Evolutionary conservation across 2,329 filamentous ascomycete species (phyloP), one percentile per base, ranked within the genome.

Genomic region (Penicillium hesseltinei): DNA sequence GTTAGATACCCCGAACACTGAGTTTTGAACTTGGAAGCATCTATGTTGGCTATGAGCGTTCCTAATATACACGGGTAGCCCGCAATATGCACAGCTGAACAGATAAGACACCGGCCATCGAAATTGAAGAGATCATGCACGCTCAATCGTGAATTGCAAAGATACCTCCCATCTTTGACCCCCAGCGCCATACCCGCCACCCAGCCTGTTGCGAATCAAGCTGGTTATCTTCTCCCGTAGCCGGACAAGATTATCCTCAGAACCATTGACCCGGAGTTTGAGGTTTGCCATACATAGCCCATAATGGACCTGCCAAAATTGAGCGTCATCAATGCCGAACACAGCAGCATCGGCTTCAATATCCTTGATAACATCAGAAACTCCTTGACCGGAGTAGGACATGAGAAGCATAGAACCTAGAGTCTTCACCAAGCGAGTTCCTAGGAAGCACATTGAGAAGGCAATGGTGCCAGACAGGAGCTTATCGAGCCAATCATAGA

Each of bases 261-360:
- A 87, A 5, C 87, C 88, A 57, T 77, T 72, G 27, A 96, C 84
- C 58, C 87, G 84, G 21, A 99, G 76, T 73, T 91, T 95, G 64
- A 99, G 74, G 71, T 95, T 97, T 9, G 94, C 94, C 89, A 97
- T 96, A 70, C 92, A 96, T 40, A 97, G 81, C 2, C 93, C 92
- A 72, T 97, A 97, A 75, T 99, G 94, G 15, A 97, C 94, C 78
- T 99, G 94, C 94, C 94, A 99, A 75, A 99, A 96, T 71, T 92
- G 88, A 2, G 92, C 93, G 69, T 97, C 92, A 57, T 97, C 91
- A 46, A 99, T 86, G 1, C 83, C 83, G 44, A 84, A 83, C 27
- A 97, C 86, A 54, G 84, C 83, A 2, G 89, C 86, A 67, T 97
- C 92, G 1, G 86, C 83, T 72, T 92, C 88, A 51, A 99, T 92